Percentiles rank a stretch among this genome's conserved stretches.
Conservation (phyloP, 805 yeast species). For the Hagleromyces aurorensis region DNA sequence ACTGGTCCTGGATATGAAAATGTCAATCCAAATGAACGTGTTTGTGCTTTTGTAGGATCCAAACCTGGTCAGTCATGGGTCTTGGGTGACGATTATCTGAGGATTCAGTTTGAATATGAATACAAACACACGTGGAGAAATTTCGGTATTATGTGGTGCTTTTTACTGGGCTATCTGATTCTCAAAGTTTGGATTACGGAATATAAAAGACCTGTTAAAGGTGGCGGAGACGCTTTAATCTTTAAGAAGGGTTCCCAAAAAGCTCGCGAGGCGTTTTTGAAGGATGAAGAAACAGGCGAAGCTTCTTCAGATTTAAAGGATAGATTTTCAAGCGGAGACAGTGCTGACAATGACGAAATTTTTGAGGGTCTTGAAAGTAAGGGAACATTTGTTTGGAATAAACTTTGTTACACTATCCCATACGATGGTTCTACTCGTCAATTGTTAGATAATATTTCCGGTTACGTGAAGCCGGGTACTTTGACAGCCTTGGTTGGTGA, state of each 20-base stretch:
- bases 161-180: conserved; percentile 16
- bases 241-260: conserved; percentile 42
- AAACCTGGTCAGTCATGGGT: conserved; percentile 45
- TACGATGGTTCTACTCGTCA: conserved; percentile 38
- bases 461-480: conserved; percentile 46
- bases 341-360: conserved; percentile 6
- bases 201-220: conserved; percentile 19
- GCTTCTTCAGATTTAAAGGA: conserved; percentile 11
- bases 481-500: conserved; percentile 58
- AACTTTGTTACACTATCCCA: conserved; percentile 31
- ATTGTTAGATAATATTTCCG: conserved; percentile 41
- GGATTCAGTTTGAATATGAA: conserved; percentile 40
- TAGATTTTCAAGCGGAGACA: conserved; percentile 9
- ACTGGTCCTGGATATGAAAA: conserved; percentile 44
- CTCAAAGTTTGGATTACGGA: conserved; percentile 20
- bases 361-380: conserved; percentile 25
- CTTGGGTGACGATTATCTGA: conserved; percentile 52
- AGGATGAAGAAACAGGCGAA: conserved; percentile 17
- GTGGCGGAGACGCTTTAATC: conserved; percentile 37
- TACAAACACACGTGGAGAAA: conserved; percentile 72
- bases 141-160: conserved; percentile 57
- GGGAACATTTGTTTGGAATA: conserved; percentile 29
- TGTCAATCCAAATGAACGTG: conserved; percentile 30
- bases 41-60: conserved; percentile 59
- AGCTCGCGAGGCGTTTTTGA: conserved; percentile 4